phyloP scores from a whole-genome alignment of 106 monocot species.

The Dendrobium catenatum region DNA sequence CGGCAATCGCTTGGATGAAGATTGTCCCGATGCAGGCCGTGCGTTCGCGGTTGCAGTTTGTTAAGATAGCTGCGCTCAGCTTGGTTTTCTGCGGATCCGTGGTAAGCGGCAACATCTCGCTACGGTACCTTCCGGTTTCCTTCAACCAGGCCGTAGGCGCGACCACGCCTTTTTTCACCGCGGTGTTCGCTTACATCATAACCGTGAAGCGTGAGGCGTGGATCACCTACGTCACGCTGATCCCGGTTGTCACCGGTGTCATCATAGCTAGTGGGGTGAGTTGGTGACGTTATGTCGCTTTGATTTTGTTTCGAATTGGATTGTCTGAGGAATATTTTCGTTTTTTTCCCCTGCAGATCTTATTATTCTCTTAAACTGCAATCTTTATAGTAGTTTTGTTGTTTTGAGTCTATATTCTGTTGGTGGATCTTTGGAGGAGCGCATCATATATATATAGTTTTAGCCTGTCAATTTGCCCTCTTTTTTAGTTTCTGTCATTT shows the following conservation, averaged over 20 bases:
- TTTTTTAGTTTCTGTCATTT: not conserved
- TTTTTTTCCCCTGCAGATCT: not conserved
- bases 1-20: constrained; percentile 37
- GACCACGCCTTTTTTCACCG: constrained; percentile 51
- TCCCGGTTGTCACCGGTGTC: constrained; percentile 41
- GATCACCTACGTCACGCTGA: constrained; percentile 35
- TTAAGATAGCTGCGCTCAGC: constrained; percentile 38
- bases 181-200: constrained; percentile 35
- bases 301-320: not conserved
- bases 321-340: not conserved
- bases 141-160: constrained; percentile 50
- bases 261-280: constrained; percentile 42
- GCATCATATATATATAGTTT: not conserved
- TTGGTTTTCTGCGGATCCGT: constrained; percentile 41
- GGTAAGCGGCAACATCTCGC: constrained; percentile 41
- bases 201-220: constrained; percentile 35
- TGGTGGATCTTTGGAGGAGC: not conserved
- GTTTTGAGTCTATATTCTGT: not conserved
- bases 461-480: not conserved
- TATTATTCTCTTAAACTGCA: not conserved
- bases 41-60: constrained; percentile 34
- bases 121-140: constrained; percentile 29
- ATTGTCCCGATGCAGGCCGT: constrained; percentile 38
- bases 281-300: not conserved
- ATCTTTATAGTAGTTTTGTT: constrained; percentile 1